Percentiles rank a stretch among this genome's conserved stretches.
Evolutionary conservation across 2,329 filamentous ascomycete genomes (phyloP).

Genomic region (Pezicula neosporulosa): DNA sequence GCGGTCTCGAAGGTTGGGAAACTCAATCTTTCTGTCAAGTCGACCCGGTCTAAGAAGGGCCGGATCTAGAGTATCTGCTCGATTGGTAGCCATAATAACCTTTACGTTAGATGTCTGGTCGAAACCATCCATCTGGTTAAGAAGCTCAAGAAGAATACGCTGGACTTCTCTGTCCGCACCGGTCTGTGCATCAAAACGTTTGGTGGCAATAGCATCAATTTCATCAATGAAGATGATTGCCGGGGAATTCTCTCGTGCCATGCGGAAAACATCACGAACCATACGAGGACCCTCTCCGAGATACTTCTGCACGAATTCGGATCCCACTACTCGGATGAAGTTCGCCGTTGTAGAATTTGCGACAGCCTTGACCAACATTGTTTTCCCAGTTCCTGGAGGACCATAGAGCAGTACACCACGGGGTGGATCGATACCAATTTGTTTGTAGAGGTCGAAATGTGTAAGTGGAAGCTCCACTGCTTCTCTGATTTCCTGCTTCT

Average conservation of each 20-base stretch:
- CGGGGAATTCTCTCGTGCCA: slow-evolving; percentile 97
- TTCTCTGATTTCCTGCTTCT: slow-evolving; percentile 98
- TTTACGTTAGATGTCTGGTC: slow-evolving; percentile 99
- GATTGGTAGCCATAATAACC: slow-evolving; percentile 99
- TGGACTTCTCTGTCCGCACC: slow-evolving; percentile 97
- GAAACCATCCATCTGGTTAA: slow-evolving; percentile 99
- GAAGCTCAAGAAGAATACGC: slow-evolving; percentile 92
- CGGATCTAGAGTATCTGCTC: slow-evolving; percentile 93
- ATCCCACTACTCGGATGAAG: slow-evolving; percentile 97
- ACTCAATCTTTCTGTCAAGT: slow-evolving; percentile 97
- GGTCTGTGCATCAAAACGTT: slow-evolving; percentile 98
- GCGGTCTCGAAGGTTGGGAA: slow-evolving; percentile 89
- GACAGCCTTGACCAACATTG: slow-evolving; percentile 96
- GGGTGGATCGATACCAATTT: slow-evolving; percentile 97
- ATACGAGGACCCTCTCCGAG: slow-evolving; percentile 96
- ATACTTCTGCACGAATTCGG: slow-evolving; percentile 99
- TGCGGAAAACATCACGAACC: slow-evolving; percentile 98
- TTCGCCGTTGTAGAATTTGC: slow-evolving; percentile 97
- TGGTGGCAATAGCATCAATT: slow-evolving; percentile 97
- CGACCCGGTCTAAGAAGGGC: slow-evolving; percentile 91
- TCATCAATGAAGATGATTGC: slow-evolving; percentile 99
- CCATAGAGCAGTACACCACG: slow-evolving; percentile 95
- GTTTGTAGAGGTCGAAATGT: slow-evolving; percentile 97
- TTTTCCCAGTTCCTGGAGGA: slow-evolving; percentile 93
- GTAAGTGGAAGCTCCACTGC: slow-evolving; percentile 95